Conservation (phyloP, 371 early-diverging fungal genomes). For the Mucor racemosus region DNA sequence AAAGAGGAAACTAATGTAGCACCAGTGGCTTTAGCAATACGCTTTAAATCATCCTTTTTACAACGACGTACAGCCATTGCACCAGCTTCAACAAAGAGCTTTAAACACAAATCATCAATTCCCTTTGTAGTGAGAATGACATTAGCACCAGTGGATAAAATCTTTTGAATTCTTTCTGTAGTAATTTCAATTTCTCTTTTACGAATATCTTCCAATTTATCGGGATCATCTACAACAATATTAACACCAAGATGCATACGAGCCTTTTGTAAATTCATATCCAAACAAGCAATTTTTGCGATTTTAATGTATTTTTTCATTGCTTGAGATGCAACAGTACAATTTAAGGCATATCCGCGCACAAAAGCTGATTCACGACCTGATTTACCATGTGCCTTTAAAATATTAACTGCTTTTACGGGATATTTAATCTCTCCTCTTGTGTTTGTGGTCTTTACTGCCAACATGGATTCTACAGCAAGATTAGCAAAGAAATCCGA, state of each 20-base stretch:
- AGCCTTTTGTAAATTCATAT: slow-evolving; percentile 99
- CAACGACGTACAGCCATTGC: slow-evolving; percentile 94
- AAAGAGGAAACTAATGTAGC: slow-evolving; percentile 94
- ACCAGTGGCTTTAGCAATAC: slow-evolving; percentile 97
- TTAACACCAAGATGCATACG: slow-evolving; percentile 98
- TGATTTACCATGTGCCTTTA: slow-evolving; percentile 98
- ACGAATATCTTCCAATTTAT: slow-evolving; percentile 97
- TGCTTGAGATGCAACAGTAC: slow-evolving; percentile 97
- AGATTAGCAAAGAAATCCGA: slow-evolving; percentile 95
- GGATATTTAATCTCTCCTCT: slow-evolving; percentile 94
- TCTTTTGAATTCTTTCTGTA: slow-evolving; percentile 94
- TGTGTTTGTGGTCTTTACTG: slow-evolving; percentile 86
- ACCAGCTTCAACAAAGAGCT: slow-evolving; percentile 96
- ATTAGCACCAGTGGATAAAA: slow-evolving; percentile 96
- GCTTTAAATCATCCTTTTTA: slow-evolving; percentile 96
- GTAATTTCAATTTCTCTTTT: slow-evolving; percentile 96
- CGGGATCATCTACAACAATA: slow-evolving; percentile 97
- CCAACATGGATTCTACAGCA: slow-evolving; percentile 93
- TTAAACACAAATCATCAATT: slow-evolving; percentile 98
- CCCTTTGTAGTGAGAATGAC: slow-evolving; percentile 99
- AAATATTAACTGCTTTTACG: slow-evolving; percentile 96
- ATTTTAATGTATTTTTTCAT: slow-evolving; percentile 87
- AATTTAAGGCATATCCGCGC: slow-evolving; percentile 98
- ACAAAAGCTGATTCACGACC: slow-evolving; percentile 91
- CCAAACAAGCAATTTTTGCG: slow-evolving; percentile 98